Evolutionary conservation across 495 filamentous ascomycete species (phyloP).

Genomic region (Daldinia bambusicola): DNA sequence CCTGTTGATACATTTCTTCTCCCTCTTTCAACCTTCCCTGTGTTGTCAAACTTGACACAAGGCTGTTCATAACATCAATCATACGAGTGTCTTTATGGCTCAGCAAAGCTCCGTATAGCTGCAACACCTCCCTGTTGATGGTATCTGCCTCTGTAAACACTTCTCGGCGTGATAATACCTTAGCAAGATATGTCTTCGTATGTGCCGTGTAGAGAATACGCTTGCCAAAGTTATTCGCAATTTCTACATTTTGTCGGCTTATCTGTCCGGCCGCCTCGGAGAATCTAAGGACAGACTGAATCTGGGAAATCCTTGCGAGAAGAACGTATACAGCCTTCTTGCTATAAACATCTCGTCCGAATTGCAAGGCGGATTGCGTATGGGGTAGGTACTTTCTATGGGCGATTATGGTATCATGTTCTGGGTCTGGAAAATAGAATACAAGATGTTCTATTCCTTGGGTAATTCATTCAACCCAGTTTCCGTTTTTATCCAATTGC

Average conservation of each 20-base stretch:
- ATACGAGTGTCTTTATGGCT: background rate
- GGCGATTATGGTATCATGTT: slow-evolving; percentile 46
- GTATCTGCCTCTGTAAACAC: background rate
- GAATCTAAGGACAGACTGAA: background rate
- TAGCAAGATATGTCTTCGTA: background rate
- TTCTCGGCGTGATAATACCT: no score
- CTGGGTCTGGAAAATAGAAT: slow-evolving; percentile 48
- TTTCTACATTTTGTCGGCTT: background rate
- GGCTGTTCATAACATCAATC: background rate
- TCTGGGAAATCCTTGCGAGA: background rate
- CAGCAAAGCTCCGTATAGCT: background rate
- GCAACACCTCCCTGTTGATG: background rate
- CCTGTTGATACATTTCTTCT: background rate
- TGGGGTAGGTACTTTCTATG: slow-evolving; percentile 56
- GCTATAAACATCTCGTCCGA: background rate
- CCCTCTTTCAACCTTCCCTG: background rate
- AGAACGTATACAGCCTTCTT: background rate
- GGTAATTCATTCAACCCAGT: slow-evolving; percentile 44
- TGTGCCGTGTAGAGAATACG: background rate
- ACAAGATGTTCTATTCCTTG: slow-evolving; percentile 45
- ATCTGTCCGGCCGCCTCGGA: background rate
- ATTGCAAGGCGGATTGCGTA: slow-evolving; percentile 43
- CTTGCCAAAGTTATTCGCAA: background rate
- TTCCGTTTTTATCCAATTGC: slow-evolving; percentile 56
- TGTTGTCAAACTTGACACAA: background rate